Percentiles rank a stretch among this genome's conserved stretches.
Evolutionary conservation across 2,329 filamentous ascomycete genomes (phyloP).

Genomic region (Aspergillus aculeatinus): DNA sequence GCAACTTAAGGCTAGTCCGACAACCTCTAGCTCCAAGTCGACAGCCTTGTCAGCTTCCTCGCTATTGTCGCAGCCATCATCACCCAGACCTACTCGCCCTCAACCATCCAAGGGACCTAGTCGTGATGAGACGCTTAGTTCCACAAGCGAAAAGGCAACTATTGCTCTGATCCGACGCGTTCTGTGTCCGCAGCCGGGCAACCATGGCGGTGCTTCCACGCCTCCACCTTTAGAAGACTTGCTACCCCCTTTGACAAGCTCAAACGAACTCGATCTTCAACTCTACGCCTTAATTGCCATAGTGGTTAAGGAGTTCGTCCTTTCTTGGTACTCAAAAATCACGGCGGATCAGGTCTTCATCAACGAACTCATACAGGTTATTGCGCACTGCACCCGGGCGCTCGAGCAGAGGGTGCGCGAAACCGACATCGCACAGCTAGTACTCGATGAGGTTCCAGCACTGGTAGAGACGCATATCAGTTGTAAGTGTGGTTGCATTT

Average conservation of each 20-base stretch:
- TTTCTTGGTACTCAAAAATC: constrained; percentile 90
- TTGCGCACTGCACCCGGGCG: constrained; percentile 86
- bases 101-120: constrained; percentile 24
- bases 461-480: constrained; percentile 76
- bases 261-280: constrained; percentile 89
- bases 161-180: constrained; percentile 76
- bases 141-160: constrained; percentile 75
- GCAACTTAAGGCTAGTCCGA: constrained; percentile 37
- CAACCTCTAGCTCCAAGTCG: constrained; percentile 38
- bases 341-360: constrained; percentile 87
- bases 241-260: constrained; percentile 87
- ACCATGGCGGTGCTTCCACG: constrained; percentile 50
- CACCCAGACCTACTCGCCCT: constrained; percentile 34
- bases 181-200: constrained; percentile 67
- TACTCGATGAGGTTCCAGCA: constrained; percentile 84
- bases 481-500: constrained; percentile 53
- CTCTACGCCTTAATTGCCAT: constrained; percentile 91
- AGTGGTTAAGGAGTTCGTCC: constrained; percentile 83
- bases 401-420: constrained; percentile 82
- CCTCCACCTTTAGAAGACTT: constrained; percentile 73
- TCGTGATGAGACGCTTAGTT: constrained; percentile 45
- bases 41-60: constrained; percentile 29
- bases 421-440: constrained; percentile 76
- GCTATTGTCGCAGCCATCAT: constrained; percentile 24
- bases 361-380: constrained; percentile 81